Conservation (phyloP, 345 rosid species). For the Dovyalis caffra region DNA sequence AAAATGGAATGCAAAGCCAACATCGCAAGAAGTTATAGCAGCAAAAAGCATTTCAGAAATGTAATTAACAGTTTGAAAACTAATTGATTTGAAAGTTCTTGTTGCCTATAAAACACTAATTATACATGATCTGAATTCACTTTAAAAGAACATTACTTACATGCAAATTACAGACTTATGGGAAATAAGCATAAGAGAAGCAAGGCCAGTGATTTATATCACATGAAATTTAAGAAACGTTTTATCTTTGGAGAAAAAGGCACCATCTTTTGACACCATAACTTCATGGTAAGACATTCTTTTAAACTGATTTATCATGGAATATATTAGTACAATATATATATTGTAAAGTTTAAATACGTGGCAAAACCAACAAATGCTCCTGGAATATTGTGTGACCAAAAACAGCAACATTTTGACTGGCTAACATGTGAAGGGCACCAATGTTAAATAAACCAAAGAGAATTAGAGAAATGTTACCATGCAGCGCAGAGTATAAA, state of each 20-base stretch:
- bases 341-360: neutral
- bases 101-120: neutral
- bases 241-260: neutral
- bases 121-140: neutral
- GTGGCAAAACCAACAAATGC: neutral
- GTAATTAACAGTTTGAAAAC: neutral
- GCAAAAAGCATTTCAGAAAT: neutral
- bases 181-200: neutral
- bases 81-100: neutral
- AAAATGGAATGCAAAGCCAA: neutral
- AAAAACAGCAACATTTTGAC: neutral
- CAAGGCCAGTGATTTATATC: neutral
- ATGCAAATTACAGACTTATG: neutral
- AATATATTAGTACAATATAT: neutral
- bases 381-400: neutral
- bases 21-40: neutral
- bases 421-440: neutral
- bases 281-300: neutral
- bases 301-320: neutral
- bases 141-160: neutral
- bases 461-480: slow-evolving; percentile 31
- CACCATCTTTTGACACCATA: neutral
- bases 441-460: neutral
- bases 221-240: neutral
- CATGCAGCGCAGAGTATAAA: slow-evolving; percentile 74